Conservation (phyloP, 2,329 filamentous ascomycete species). For the Alternaria brassicicola region DNA sequence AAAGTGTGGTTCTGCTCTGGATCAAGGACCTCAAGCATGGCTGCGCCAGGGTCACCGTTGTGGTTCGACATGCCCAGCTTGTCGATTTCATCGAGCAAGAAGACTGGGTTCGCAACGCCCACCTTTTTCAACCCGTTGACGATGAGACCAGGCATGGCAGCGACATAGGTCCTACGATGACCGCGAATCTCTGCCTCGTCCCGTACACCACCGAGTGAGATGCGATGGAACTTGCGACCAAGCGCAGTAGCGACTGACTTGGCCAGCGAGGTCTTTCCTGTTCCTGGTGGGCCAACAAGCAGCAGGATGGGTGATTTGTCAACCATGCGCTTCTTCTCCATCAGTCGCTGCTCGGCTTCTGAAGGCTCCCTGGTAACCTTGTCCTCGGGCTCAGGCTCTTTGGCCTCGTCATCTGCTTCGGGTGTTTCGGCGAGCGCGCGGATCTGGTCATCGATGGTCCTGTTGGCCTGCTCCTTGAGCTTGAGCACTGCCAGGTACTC, state of each 20-base stretch:
- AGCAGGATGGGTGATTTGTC: slow-evolving; percentile 97
- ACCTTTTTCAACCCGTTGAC: slow-evolving; percentile 95
- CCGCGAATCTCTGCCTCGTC: slow-evolving; percentile 97
- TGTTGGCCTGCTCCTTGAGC: slow-evolving; percentile 89
- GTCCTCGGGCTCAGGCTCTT: slow-evolving; percentile 48
- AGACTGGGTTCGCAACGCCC: slow-evolving; percentile 91
- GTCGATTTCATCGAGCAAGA: slow-evolving; percentile 96
- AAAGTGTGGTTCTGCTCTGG: slow-evolving; percentile 97
- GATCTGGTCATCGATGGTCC: slow-evolving; percentile 80
- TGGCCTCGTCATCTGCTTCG: slow-evolving; percentile 44
- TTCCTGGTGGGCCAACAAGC: slow-evolving; percentile 89
- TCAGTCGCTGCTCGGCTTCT: slow-evolving; percentile 69
- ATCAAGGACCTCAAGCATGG: slow-evolving; percentile 97
- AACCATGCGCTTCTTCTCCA: slow-evolving; percentile 82
- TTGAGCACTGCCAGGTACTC: slow-evolving; percentile 97
- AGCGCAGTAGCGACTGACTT: slow-evolving; percentile 91
- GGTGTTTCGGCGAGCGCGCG: slow-evolving; percentile 57
- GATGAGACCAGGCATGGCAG: slow-evolving; percentile 96
- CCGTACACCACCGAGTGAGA: slow-evolving; percentile 91
- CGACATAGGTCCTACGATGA: slow-evolving; percentile 93
- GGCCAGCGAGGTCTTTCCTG: slow-evolving; percentile 94
- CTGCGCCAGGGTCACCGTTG: slow-evolving; percentile 93
- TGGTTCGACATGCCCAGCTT: slow-evolving; percentile 91
- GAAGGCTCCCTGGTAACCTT: slow-evolving; percentile 48
- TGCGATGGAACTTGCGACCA: slow-evolving; percentile 94